Conservation (phyloP, 1,284 basidiomycete species). For the Termitomyces sp. region DNA sequence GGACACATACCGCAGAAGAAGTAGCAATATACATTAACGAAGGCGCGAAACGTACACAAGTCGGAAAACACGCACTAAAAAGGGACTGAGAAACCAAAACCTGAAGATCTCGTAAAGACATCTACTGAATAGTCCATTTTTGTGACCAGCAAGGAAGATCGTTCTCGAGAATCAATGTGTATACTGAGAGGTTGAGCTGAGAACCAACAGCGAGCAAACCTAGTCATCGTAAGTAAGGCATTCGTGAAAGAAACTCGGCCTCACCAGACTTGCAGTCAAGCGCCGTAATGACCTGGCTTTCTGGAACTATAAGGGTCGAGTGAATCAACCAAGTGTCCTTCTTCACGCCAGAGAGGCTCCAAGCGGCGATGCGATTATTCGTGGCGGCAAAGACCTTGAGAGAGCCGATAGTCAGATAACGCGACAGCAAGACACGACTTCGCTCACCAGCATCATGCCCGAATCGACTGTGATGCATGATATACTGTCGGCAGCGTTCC, state of each 20-base stretch:
- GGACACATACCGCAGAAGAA: slow-evolving; percentile 45
- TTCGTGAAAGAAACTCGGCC: background rate
- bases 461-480: slow-evolving; percentile 64
- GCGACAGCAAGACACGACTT: background rate
- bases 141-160: slow-evolving; percentile 75
- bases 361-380: slow-evolving; percentile 60
- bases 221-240: slow-evolving; percentile 27
- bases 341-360: slow-evolving; percentile 63
- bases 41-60: slow-evolving; percentile 59
- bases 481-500: slow-evolving; percentile 41
- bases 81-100: slow-evolving; percentile 4
- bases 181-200: slow-evolving; percentile 53
- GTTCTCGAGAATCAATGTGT: slow-evolving; percentile 71
- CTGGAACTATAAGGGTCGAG: slow-evolving; percentile 63
- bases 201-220: slow-evolving; percentile 70
- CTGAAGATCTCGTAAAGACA: slow-evolving; percentile 7
- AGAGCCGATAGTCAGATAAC: slow-evolving; percentile 9
- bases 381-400: slow-evolving; percentile 69
- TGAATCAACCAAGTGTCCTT: slow-evolving; percentile 69
- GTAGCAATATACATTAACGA: slow-evolving; percentile 71
- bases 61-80: slow-evolving; percentile 42
- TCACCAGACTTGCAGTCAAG: slow-evolving; percentile 69
- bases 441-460: slow-evolving; percentile 65
- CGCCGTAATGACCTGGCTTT: slow-evolving; percentile 48
- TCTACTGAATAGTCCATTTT: slow-evolving; percentile 67